Conservation (phyloP, 345 rosid genomes). For the Boechera stricta region DNA sequence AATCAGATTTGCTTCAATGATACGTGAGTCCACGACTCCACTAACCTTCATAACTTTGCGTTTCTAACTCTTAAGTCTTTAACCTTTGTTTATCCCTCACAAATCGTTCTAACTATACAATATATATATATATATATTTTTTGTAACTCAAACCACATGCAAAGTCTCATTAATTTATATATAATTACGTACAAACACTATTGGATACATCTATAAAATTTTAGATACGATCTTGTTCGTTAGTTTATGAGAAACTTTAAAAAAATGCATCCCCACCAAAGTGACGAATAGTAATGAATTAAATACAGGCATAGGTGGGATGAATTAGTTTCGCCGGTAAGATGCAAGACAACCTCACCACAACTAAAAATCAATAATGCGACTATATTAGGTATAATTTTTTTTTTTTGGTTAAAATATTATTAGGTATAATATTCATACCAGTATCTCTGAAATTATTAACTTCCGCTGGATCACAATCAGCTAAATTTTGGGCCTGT, state of each 20-base stretch:
- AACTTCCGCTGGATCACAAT: not conserved
- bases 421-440: no score
- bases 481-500: not conserved
- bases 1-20: not conserved
- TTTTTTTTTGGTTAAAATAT: no score
- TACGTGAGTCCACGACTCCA: constrained; percentile 46
- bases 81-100: constrained; percentile 9
- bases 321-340: not conserved
- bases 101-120: constrained; percentile 2
- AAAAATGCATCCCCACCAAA: constrained; percentile 6
- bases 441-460: not conserved
- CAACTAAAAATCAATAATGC: not conserved
- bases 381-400: not conserved
- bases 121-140: not conserved
- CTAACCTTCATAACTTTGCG: constrained; percentile 29
- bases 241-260: not conserved
- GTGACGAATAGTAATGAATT: not conserved
- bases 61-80: constrained; percentile 13
- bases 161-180: not conserved
- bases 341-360: constrained; percentile 30
- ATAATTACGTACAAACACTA: not conserved
- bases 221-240: constrained; percentile 1
- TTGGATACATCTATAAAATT: not conserved
- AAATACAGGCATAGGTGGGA: not conserved
- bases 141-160: not conserved